phyloP scores from a whole-genome alignment of 2,329 filamentous ascomycete genomes.

The Thelonectria rubi region DNA sequence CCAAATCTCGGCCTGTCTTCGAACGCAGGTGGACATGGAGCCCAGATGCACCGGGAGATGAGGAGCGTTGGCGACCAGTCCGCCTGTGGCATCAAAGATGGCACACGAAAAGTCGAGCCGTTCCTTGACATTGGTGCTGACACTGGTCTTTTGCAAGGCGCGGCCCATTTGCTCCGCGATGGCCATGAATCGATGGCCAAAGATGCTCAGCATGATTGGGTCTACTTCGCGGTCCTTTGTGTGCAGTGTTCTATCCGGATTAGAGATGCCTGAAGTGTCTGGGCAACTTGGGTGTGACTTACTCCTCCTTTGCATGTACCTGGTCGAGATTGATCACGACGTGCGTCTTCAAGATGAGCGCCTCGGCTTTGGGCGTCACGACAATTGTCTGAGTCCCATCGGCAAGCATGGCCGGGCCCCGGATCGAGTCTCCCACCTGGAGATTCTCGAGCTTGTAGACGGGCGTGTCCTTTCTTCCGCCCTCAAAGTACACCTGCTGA shows the following conservation, averaged over 20 bases:
- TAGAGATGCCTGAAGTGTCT: neutral
- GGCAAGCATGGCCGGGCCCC: constrained; percentile 85
- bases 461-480: constrained; percentile 78
- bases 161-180: constrained; percentile 88
- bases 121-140: constrained; percentile 85
- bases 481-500: constrained; percentile 84
- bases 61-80: constrained; percentile 80
- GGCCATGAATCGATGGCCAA: constrained; percentile 85
- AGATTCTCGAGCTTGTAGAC: constrained; percentile 85
- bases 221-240: constrained; percentile 63
- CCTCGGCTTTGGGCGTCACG: constrained; percentile 79
- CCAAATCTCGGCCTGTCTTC: constrained; percentile 82
- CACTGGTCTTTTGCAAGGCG: constrained; percentile 80
- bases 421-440: constrained; percentile 74
- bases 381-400: constrained; percentile 94
- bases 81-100: constrained; percentile 78
- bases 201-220: constrained; percentile 81
- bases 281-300: constrained; percentile 24
- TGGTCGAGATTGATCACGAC: constrained; percentile 86
- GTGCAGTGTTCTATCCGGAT: constrained; percentile 10
- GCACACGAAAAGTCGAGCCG: constrained; percentile 85
- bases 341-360: constrained; percentile 83
- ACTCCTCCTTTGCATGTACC: constrained; percentile 51
- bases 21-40: constrained; percentile 84
- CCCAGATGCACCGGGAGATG: constrained; percentile 84